Conservation (phyloP, 768 basidiomycete species). For the Leccinum sublutescens region DNA sequence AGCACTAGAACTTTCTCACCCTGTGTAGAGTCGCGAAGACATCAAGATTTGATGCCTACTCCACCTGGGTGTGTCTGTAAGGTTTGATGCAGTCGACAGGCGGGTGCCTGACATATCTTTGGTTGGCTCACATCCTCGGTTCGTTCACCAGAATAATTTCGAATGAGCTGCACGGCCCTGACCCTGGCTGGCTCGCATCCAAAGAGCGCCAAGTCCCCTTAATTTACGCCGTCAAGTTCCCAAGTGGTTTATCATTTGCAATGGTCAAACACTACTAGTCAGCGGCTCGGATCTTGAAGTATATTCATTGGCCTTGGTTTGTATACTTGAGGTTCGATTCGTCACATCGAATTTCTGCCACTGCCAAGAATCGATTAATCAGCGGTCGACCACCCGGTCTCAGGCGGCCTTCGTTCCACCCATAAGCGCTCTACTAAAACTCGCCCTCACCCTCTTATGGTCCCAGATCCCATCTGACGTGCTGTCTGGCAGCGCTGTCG, state of each 20-base stretch:
- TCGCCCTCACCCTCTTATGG: not conserved
- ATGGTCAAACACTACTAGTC: slow-evolving; percentile 2
- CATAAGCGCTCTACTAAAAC: not conserved
- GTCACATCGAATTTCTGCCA: not conserved
- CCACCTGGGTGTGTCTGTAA: not conserved
- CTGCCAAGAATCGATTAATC: not conserved
- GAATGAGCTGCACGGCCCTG: not conserved
- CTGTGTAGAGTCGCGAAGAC: slow-evolving; percentile 3
- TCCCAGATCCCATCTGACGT: not conserved
- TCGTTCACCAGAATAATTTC: not conserved
- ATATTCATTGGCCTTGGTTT: not conserved
- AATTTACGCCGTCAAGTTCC: not conserved
- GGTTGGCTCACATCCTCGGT: not conserved
- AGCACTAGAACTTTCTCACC: slow-evolving; percentile 14
- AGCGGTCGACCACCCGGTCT: not conserved
- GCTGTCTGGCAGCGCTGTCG: slow-evolving; percentile 43
- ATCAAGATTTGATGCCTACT: not conserved
- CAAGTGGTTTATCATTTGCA: not conserved
- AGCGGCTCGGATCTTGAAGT: not conserved
- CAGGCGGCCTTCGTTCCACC: slow-evolving; percentile 10
- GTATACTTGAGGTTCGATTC: not conserved
- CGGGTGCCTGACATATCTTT: not conserved
- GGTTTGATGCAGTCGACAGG: not conserved
- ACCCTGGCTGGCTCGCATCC: not conserved
- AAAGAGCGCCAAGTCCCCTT: not conserved